These are phyloP conservation scores for Fusarium clavum DNA, from an alignment of 2,329 filamentous ascomycete species.

Conservation along the genomic window DNA sequence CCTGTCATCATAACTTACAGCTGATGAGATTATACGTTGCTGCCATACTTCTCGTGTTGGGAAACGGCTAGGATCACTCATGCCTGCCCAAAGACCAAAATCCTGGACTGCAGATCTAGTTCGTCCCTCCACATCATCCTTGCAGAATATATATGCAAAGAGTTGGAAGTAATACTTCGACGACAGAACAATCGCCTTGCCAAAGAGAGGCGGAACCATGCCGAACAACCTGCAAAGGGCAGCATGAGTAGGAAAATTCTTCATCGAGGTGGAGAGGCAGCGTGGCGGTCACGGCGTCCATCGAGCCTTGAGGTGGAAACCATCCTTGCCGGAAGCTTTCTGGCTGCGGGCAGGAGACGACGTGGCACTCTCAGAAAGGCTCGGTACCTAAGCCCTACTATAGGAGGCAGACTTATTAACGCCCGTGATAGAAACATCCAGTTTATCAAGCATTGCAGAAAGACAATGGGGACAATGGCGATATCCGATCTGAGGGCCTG, in stretches of 20 bases:
- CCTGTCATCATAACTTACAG: slow-evolving; percentile 3
- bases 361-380: slow-evolving; percentile 44
- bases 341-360: slow-evolving; percentile 39
- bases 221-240: slow-evolving; percentile 21
- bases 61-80: slow-evolving; percentile 9
- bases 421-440: slow-evolving; percentile 22
- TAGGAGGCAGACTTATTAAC: slow-evolving; percentile 26
- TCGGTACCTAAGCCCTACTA: slow-evolving; percentile 35
- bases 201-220: slow-evolving; percentile 28
- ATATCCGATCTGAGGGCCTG: slow-evolving; percentile 30
- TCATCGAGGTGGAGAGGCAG: slow-evolving; percentile 46
- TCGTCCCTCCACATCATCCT: slow-evolving; percentile 39
- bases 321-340: slow-evolving; percentile 32
- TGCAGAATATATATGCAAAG: slow-evolving; percentile 21
- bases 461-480: slow-evolving; percentile 12
- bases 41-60: slow-evolving; percentile 12
- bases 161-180: slow-evolving; percentile 28
- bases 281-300: slow-evolving; percentile 44
- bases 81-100: slow-evolving; percentile 27
- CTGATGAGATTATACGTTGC: slow-evolving; percentile 8
- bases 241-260: slow-evolving; percentile 34
- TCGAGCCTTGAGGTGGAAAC: slow-evolving; percentile 45
- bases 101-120: slow-evolving; percentile 47
- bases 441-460: slow-evolving; percentile 19
- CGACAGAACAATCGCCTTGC: slow-evolving; percentile 17